These are phyloP conservation scores for Clonostachys rosea DNA, from an alignment of 2,329 filamentous ascomycete species.

Conservation along the genomic window DNA sequence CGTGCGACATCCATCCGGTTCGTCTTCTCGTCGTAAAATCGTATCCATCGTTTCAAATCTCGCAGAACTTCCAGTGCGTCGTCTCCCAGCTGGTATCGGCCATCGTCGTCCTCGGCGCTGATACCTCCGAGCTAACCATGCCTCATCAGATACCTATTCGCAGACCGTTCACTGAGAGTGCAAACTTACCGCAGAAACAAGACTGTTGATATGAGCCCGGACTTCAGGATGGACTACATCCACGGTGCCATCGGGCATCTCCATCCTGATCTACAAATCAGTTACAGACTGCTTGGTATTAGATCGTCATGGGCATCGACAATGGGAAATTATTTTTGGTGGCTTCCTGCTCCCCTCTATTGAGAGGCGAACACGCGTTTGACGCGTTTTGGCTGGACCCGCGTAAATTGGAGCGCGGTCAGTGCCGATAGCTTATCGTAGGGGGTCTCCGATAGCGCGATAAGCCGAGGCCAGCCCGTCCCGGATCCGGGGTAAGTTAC, in stretches of 20 bases:
- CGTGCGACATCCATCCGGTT: constrained; percentile 93
- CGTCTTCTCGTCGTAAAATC: constrained; percentile 87
- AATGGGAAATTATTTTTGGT: not conserved
- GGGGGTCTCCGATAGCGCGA: not conserved
- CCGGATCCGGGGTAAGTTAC: not conserved
- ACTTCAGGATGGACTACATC: constrained; percentile 86
- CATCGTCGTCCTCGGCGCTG: constrained; percentile 67
- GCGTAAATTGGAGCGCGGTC: constrained; percentile 5
- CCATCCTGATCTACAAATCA: constrained; percentile 34
- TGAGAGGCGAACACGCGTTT: constrained; percentile 10
- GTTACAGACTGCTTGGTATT: too few relatives aligned
- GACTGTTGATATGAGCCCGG: constrained; percentile 86
- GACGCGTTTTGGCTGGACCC: constrained; percentile 3
- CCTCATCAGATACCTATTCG: not conserved
- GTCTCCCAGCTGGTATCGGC: constrained; percentile 84
- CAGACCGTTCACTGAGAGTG: not conserved
- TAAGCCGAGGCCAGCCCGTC: not conserved
- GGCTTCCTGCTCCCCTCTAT: constrained; percentile 1
- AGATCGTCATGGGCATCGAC: too few relatives aligned
- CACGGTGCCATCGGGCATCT: constrained; percentile 41
- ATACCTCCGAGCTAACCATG: constrained; percentile 71
- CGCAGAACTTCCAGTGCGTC: constrained; percentile 88
- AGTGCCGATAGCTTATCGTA: not conserved
- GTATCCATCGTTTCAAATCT: constrained; percentile 93
- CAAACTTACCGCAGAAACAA: constrained; percentile 79